Evolutionary conservation across 441 rosid genomes (phyloP).

Genomic region (Eugenia klotzschiana): DNA sequence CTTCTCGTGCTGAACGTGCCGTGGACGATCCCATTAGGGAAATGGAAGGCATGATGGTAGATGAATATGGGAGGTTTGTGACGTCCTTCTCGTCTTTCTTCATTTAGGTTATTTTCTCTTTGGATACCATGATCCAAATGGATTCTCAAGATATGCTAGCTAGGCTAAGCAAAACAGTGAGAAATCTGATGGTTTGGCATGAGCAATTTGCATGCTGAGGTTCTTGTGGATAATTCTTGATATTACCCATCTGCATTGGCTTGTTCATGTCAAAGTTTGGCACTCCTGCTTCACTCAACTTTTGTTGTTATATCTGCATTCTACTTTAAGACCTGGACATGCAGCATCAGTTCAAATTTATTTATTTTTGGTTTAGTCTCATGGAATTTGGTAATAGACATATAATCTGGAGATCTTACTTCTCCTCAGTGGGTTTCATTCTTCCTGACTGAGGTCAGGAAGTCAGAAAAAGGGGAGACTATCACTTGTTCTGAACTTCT

Average conservation of each 20-base stretch:
- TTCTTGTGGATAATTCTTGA: background rate
- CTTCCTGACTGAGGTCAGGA: background rate
- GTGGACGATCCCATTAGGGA: conserved; percentile 91
- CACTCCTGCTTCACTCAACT: background rate
- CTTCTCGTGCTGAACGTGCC: conserved; percentile 87
- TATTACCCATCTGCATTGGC: background rate
- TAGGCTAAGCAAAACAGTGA: background rate
- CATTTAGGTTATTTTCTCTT: background rate
- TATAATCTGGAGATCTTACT: background rate
- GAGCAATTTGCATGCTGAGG: background rate
- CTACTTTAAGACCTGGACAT: background rate
- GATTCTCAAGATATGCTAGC: background rate
- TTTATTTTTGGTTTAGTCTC: background rate
- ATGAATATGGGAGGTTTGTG: conserved; percentile 91
- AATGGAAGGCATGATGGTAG: conserved; percentile 98
- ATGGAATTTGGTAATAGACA: background rate
- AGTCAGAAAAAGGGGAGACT: background rate
- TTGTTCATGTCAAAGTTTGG: background rate
- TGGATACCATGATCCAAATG: background rate
- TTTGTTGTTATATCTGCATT: background rate
- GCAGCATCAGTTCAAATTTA: background rate
- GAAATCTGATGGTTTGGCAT: background rate
- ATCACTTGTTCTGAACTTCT: background rate
- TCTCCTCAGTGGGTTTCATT: background rate
- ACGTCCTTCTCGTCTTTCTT: background rate